Evolutionary conservation across 1,139 yeast species (phyloP), one percentile per base, ranked within the genome.

Genomic region (Yamadazyma diddensiae): DNA sequence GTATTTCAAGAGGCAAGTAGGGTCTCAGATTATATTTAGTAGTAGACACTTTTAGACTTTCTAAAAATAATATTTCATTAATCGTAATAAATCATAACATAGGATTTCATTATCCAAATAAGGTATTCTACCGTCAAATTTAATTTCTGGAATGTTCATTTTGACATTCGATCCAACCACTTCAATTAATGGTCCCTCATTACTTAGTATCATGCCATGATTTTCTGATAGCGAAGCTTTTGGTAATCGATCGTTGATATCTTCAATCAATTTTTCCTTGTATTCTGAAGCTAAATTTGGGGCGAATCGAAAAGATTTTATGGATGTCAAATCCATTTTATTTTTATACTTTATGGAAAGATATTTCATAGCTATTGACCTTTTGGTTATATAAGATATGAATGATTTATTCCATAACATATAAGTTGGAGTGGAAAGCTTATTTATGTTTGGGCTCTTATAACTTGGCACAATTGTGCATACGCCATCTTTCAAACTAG

Each of bases 1-100:
- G 48, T 52, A 9, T 53, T 53, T 34, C 36, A 46, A 28, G 51
- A 41, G 15, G 50, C 38, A 8, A 32, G 41, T 8, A 40, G 53
- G 31, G 50, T 55, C 3, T 43, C 42, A 11, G 43, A 33, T 29
- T 28, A 33, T 22, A 47, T 53, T 25, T 43, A 32, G 22, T 15
- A 7, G 23, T 18, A 20, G 36, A 41, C 17, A 41, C n/a, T 28
- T 38, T 27, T 21, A 28, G 42, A 15, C 9, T 15, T 21, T 19
- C 22, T 36, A 42, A 16, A 42, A 9, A 30, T 39, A 28, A 23
- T 28, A 47, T 28, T 34, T 42, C 38, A 38, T 29, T 22, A 47
- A 30, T 24, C 36, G 35, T 20, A 48, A 7, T 10, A 47, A 30
- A 25, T 42, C 29, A 6, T 24, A 12, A 19, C 47, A 38, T n/a